phyloP scores from a whole-genome alignment of 176 grass and related monocot species.

The Triticum monococcum region DNA sequence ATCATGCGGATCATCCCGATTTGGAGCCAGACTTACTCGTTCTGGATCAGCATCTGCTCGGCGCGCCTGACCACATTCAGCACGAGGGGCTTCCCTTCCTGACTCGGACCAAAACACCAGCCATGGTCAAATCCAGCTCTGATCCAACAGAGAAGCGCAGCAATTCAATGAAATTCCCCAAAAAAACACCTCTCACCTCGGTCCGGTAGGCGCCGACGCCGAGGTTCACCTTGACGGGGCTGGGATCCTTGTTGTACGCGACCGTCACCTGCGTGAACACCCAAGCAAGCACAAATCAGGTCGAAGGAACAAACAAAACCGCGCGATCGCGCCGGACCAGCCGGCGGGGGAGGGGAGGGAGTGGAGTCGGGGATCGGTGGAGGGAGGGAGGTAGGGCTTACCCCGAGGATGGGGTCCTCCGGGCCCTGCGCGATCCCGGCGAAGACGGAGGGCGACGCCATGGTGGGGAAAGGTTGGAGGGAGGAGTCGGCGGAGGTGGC shows the following conservation, averaged over 20 bases:
- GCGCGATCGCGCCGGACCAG: slow-evolving; percentile 17
- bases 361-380: neutral
- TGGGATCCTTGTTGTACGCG: slow-evolving; percentile 98
- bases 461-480: slow-evolving; percentile 43
- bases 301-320: neutral
- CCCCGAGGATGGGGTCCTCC: slow-evolving; percentile 96
- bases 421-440: slow-evolving; percentile 69
- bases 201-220: slow-evolving; percentile 97
- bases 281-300: slow-evolving; percentile 14
- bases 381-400: slow-evolving; percentile 5
- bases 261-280: slow-evolving; percentile 65
- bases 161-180: neutral
- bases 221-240: slow-evolving; percentile 85
- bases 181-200: slow-evolving; percentile 54
- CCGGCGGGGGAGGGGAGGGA: neutral
- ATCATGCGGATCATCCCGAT: neutral
- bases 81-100: slow-evolving; percentile 99
- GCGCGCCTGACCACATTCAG: slow-evolving; percentile 88
- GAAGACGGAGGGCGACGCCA: slow-evolving; percentile 74
- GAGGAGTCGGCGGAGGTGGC: slow-evolving; percentile 23
- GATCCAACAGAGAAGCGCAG: neutral
- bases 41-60: slow-evolving; percentile 63
- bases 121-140: slow-evolving; percentile 5
- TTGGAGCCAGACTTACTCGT: slow-evolving; percentile 57
- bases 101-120: slow-evolving; percentile 13